A percentile compares a stretch with the other conserved stretches of the same genome.
Evolutionary conservation across 2,329 filamentous ascomycete genomes (phyloP).

Genomic region (Aureobasidium sp.): DNA sequence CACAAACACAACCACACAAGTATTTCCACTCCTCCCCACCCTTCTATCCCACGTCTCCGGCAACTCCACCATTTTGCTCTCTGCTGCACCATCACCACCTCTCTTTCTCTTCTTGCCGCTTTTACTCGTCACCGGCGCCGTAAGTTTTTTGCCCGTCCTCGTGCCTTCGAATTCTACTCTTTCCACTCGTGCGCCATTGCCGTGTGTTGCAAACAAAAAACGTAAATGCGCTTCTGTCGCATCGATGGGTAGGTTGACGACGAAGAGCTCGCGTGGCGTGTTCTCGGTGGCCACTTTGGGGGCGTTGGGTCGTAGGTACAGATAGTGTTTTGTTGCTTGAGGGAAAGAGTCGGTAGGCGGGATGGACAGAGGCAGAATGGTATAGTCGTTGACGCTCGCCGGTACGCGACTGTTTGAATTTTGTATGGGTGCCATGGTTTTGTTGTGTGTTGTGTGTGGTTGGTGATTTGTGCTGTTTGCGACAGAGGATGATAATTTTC

Average conservation of each 20-base stretch:
- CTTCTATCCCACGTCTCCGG: conserved; percentile 66
- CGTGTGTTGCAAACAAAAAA: conserved; percentile 62
- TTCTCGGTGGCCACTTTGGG: conserved; percentile 67
- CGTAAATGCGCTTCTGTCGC: conserved; percentile 70
- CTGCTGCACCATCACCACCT: conserved; percentile 22
- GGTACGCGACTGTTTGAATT: conserved; percentile 12
- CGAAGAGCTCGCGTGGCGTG: conserved; percentile 72
- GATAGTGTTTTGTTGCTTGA: conserved; percentile 60
- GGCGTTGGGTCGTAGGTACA: conserved; percentile 77
- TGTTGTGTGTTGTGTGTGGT: not conserved
- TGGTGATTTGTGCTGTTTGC: not conserved
- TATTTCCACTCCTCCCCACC: conserved; percentile 64
- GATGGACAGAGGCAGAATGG: conserved; percentile 59
- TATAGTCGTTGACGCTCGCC: conserved; percentile 50
- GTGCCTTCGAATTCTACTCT: conserved; percentile 64
- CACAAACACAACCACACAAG: conserved; percentile 73
- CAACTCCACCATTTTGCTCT: conserved; percentile 41
- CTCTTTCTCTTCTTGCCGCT: conserved; percentile 49
- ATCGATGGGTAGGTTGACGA: conserved; percentile 84
- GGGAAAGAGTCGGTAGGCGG: conserved; percentile 55
- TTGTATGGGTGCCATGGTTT: conserved; percentile 13
- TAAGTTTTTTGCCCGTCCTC: conserved; percentile 33
- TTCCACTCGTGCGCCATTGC: conserved; percentile 71
- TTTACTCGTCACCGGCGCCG: conserved; percentile 26
- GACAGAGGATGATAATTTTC: not conserved